Evolutionary conservation across 2,329 filamentous ascomycete species (phyloP), one percentile per base, ranked within the genome.

Genomic region (Podosphaera leucotricha): DNA sequence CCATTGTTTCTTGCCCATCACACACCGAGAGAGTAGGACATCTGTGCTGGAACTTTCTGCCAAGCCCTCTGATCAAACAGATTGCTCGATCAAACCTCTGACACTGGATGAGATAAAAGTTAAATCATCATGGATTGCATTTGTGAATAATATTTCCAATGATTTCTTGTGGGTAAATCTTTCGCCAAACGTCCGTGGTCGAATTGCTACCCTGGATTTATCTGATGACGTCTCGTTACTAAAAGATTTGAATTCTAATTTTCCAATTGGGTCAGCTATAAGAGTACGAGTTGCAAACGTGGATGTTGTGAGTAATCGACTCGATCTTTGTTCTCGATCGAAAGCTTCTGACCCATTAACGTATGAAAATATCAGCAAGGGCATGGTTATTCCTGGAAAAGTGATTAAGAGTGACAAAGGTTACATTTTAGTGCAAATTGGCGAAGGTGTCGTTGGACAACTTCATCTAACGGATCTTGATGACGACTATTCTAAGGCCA

Each of bases 111-210:
- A 81, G 47, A 64, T 98, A 48, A 67, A 78, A 53, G 64, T 73
- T 43, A 85, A 80, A 16, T 77, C 79, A 16, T 72, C 70, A 2
- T 75, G 81, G 60, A 61, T 92, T 43, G 86, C 80, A 1, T 95
- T 87, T 56, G 74, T 98, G 57, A 98, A 95, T 66, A 95, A 94
- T 56, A 68, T 87, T 48, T 72, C 72, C 19, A 70, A 81, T 22
- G 76, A 82, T 50, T 81, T 72, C 55, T 67, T 93, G 19, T 95
- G 90, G 87, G 79, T 92, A 39, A 94, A 85, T 55, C 63, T 98
- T 19, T 84, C 86, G 1, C 85, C 90, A 6, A 83, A 79, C 43
- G 76, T 98, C 15, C 77, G 86, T 47, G 90, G 90, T 45, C 75
- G 85, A 43, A 73, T 98, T 45, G 75, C 75, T 44, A 71, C 80